phyloP scores from a whole-genome alignment of 2,329 filamentous ascomycete species.

The Sclerotinia glacialis region DNA sequence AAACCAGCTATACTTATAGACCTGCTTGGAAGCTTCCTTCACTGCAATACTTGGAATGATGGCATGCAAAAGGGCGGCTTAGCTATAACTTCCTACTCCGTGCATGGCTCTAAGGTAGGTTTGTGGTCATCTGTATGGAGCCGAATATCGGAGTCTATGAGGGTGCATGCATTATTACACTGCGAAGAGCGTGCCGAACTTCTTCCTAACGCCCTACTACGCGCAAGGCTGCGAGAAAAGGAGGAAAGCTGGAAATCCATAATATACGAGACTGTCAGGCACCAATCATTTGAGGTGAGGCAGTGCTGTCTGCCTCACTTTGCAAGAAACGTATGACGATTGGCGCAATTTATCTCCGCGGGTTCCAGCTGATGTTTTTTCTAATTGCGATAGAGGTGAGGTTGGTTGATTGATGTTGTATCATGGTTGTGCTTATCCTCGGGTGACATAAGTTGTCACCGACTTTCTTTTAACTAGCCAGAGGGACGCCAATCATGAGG shows the following conservation, averaged over 20 bases:
- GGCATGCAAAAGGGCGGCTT: constrained; percentile 4
- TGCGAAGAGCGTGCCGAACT: not conserved
- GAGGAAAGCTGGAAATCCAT: not conserved
- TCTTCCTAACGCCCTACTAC: constrained; percentile 1
- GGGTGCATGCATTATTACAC: constrained; percentile 4
- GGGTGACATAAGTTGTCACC: not conserved
- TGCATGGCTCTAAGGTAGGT: constrained; percentile 7
- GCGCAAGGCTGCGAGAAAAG: not conserved
- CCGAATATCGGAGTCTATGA: constrained; percentile 1
- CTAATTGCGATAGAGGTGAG: not conserved
- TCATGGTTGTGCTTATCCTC: not conserved
- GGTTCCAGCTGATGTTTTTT: not conserved
- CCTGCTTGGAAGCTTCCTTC: not conserved
- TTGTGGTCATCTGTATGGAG: constrained; percentile 3
- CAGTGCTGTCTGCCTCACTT: constrained; percentile 13
- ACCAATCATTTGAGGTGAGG: constrained; percentile 1
- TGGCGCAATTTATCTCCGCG: not conserved
- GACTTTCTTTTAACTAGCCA: not conserved
- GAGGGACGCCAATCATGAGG: not conserved
- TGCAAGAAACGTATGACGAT: not conserved
- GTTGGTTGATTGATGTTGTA: not conserved
- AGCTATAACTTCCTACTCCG: not conserved
- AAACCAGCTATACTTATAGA: constrained; percentile 11
- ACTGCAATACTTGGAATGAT: not conserved
- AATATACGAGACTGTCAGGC: not conserved